Percentiles rank a stretch among this genome's conserved stretches.
These are phyloP conservation scores for Taxillus chinensis DNA, from an alignment of 164 flowering plant species.

Conservation along the genomic window DNA sequence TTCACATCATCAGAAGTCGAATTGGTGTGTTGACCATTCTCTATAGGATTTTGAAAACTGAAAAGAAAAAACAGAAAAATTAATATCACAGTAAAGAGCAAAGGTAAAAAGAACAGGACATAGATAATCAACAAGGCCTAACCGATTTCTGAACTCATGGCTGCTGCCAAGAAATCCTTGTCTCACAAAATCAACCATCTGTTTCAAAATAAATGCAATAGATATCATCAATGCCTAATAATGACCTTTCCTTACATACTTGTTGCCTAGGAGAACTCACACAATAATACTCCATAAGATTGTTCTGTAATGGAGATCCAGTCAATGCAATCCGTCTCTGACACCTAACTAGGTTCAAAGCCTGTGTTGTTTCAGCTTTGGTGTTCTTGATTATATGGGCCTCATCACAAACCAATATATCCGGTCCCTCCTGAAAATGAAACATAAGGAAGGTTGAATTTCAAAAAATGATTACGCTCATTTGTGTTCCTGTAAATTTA, in stretches of 20 bases:
- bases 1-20: slow-evolving; percentile 83
- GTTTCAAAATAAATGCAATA: slow-evolving; percentile 14
- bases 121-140: slow-evolving; percentile 15
- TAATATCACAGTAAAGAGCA: no score
- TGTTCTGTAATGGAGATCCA: slow-evolving; percentile 97
- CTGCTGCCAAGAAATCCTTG: slow-evolving; percentile 99
- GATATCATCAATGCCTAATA: not conserved
- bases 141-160: slow-evolving; percentile 92
- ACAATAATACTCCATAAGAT: slow-evolving; percentile 98
- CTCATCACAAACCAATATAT: slow-evolving; percentile 95
- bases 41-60: slow-evolving; percentile 98
- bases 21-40: slow-evolving; percentile 93
- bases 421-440: slow-evolving; percentile 78
- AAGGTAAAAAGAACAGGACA: slow-evolving; percentile 5
- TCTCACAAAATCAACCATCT: slow-evolving; percentile 99
- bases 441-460: not conserved
- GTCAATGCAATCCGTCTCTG: slow-evolving; percentile 96
- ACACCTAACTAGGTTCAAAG: slow-evolving; percentile 86
- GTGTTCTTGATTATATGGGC: slow-evolving; percentile 97
- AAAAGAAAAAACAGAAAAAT: slow-evolving; percentile 10
- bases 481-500: no score
- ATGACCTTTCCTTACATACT: no score
- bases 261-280: slow-evolving; percentile 31
- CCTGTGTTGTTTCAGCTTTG: slow-evolving; percentile 79
- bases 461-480: no score